A percentile compares a stretch with the other conserved stretches of the same genome.
Conservation (phyloP, 2,329 filamentous ascomycete species). For the Coniosporium uncinatum region DNA sequence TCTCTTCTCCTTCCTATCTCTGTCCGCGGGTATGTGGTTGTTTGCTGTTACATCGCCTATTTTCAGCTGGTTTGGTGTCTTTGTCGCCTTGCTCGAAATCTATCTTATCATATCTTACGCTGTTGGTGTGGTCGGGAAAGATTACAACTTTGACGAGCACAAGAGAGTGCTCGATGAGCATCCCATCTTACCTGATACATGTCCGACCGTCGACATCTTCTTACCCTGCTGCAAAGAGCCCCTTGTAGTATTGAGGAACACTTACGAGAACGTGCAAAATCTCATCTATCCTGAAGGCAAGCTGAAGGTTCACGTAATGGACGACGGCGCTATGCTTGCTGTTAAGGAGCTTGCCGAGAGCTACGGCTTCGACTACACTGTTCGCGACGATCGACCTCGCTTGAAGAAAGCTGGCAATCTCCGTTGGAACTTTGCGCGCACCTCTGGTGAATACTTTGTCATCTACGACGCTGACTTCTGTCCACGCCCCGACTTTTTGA, state of each 20-base stretch:
- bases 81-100: constrained; percentile 30
- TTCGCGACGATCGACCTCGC: constrained; percentile 32
- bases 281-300: constrained; percentile 29
- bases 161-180: constrained; percentile 19
- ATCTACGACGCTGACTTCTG: constrained; percentile 39
- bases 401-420: constrained; percentile 37
- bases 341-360: constrained; percentile 21
- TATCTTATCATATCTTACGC: constrained; percentile 34
- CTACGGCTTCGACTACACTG: constrained; percentile 32
- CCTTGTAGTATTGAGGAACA: constrained; percentile 30
- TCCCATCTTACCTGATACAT: constrained; percentile 23
- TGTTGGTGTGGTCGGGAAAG: constrained; percentile 30
- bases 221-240: constrained; percentile 35
- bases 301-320: constrained; percentile 31
- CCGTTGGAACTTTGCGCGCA: constrained; percentile 32
- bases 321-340: constrained; percentile 26
- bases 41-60: constrained; percentile 27
- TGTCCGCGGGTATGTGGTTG: constrained; percentile 37
- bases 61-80: constrained; percentile 31
- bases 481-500: constrained; percentile 31
- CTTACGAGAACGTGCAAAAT: constrained; percentile 23
- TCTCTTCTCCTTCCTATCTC: constrained; percentile 29
- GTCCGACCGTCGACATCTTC: constrained; percentile 33
- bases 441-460: constrained; percentile 31
- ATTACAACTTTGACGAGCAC: constrained; percentile 30